These are phyloP conservation scores for Rhizopogon vesiculosus DNA, from an alignment of 768 basidiomycete species.

Conservation along the genomic window DNA sequence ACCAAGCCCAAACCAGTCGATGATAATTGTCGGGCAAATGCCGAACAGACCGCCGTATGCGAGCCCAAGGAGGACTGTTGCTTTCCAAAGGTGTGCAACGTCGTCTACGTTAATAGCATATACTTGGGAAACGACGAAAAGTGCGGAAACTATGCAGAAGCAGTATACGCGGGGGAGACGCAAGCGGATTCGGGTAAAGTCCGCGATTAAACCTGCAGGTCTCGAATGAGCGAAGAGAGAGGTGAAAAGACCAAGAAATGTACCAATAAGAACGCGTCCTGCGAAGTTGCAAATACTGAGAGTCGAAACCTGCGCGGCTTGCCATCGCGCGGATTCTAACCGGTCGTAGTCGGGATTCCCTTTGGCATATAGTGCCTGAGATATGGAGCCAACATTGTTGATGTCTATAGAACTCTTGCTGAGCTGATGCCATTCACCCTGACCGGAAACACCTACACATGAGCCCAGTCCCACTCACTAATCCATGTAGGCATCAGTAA, in stretches of 20 bases:
- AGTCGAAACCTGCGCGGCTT: slow-evolving; percentile 80
- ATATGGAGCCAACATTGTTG: slow-evolving; percentile 82
- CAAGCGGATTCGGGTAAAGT: slow-evolving; percentile 53
- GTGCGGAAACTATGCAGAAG: slow-evolving; percentile 57
- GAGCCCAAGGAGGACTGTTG: slow-evolving; percentile 28
- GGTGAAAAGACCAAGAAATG: not conserved
- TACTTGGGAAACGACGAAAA: slow-evolving; percentile 73
- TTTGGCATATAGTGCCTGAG: slow-evolving; percentile 62
- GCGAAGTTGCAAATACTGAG: slow-evolving; percentile 78
- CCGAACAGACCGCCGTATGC: slow-evolving; percentile 76
- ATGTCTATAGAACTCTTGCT: slow-evolving; percentile 44
- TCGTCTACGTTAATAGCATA: slow-evolving; percentile 49
- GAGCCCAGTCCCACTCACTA: slow-evolving; percentile 70
- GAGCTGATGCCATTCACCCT: not conserved
- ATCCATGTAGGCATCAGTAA: slow-evolving; percentile 1
- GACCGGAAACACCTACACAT: slow-evolving; percentile 50
- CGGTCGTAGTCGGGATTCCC: slow-evolving; percentile 61
- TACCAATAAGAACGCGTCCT: slow-evolving; percentile 76
- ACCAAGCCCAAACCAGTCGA: slow-evolving; percentile 91
- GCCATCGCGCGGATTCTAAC: slow-evolving; percentile 65
- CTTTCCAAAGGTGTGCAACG: slow-evolving; percentile 59
- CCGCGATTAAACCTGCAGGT: slow-evolving; percentile 59
- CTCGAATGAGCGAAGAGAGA: not conserved
- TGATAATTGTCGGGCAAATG: slow-evolving; percentile 65
- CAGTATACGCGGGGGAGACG: slow-evolving; percentile 64